Evolutionary conservation across 352 stramenopile species (phyloP), one percentile per base, ranked within the genome.

Genomic region (Pythium scleroteichum): DNA sequence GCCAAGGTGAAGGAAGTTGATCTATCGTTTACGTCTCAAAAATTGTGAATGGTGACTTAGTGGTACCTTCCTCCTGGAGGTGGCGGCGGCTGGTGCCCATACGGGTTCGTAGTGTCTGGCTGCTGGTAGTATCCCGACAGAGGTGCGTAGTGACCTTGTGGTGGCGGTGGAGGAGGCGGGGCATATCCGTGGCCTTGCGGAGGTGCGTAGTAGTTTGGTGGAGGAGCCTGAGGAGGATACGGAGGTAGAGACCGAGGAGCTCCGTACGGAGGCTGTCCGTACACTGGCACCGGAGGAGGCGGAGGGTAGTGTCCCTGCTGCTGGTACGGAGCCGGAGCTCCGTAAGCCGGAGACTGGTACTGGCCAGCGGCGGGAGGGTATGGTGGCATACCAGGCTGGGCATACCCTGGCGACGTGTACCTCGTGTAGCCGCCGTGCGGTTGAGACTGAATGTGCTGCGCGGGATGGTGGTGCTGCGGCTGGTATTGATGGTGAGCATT

Each of bases 321-420:
- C 20, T 41, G 57, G 22, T 72, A 68, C 14, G 55, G 62, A 17
- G 54, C 47, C 2, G 53, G 41, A 33, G 40, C 64, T 59, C 29
- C 48, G 24, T 62, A 54, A 8, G 44, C 19, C 20, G 24, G 14
- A 17, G 41, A 20, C 35, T 48, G 27, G 14, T 62, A 53, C 29
- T 61, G 53, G 9, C 20, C 41, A 45, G 68, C 35, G 3, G 46
- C 22, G 10, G 55, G 45, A 12, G 53, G 59, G 17, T 66, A 68
- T 10, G 26, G 42, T 13, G 44, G 54, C 19, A 26, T 38, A 13
- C 39, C 51, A 8, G 60, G 59, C 38, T 60, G 66, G 7, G 24
- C 50, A 24, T 69, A 69, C 0, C 66, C 66, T 60, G 57, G 57
- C 16, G 59, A 59, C 13, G 66, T 73, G 59, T 73, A 73, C 17